Base-by-base conservation (phyloP, 2,329 filamentous ascomycete species). In the Drechslerella dactyloides region DNA sequence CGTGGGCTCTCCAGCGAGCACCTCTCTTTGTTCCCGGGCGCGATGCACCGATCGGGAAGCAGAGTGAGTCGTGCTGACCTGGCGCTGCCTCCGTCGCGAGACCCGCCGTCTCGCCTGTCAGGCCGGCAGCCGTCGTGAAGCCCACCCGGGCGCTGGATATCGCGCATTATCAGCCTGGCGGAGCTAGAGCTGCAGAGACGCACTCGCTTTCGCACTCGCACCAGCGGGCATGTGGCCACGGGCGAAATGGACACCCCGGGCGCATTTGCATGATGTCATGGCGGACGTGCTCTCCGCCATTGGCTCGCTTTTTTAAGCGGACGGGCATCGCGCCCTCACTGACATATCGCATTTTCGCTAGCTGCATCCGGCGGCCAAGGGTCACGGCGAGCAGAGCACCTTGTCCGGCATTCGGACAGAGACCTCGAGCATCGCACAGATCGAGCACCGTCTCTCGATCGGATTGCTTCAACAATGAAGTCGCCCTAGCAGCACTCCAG, bases 261-360 rank as follows among this genome's bases (percentile, higher is more conserved):
- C 40, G n/a, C 46, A 24, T 21, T 69, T 33, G 65, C 65, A 69
- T 69, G 65, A 69, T 69, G 65, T 69, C 65, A 69, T 63, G 65
- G 46, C 57, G 27, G 44, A 53, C 53, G 57, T 48, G 50, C 10
- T 10, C 53, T 59, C n/a, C 58, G 53, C 65, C 58, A 63, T 63
- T 69, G 65, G 65, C 44, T 69, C 65, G 65, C 65, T 69, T 69
- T 33, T 33, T 62, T 62, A 53, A 69, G 64, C 57, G 65, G 65
- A 62, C 37, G 44, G 52, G 50, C 65, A 69, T 69, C 57, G 64
- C 44, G 8, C 54, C 24, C 50, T 53, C 33, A 19, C 30, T 62
- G 65, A 62, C 52, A 53, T 37, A n/a, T n/a, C n/a, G n/a, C n/a
- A n/a, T 51, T 56, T n/a, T 33, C 44, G 65, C 65, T 62, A 55